A percentile compares a stretch with the other conserved stretches of the same genome.
These are phyloP conservation scores for Hansenula sp. DNA, from an alignment of 1,139 yeast genomes.

Conservation along the genomic window DNA sequence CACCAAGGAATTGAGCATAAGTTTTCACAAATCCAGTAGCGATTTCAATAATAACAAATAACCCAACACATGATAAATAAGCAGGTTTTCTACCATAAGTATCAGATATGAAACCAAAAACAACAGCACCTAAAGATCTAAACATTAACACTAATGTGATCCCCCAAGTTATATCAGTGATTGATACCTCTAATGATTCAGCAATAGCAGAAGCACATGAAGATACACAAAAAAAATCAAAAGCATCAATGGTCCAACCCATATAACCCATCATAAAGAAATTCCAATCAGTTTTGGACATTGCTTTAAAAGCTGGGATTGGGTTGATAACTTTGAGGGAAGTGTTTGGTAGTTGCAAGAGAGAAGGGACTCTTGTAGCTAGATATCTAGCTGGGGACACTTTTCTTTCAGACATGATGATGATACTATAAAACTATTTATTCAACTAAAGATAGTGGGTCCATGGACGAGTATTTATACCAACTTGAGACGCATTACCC, in stretches of 20 bases:
- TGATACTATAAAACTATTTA: too few species aligned
- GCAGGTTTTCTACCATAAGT: conserved; percentile 50
- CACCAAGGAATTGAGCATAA: conserved; percentile 43
- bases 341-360: conserved; percentile 20
- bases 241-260: conserved; percentile 49
- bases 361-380: conserved; percentile 22
- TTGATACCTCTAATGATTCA: conserved; percentile 31
- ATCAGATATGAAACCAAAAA: conserved; percentile 48
- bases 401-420: not conserved
- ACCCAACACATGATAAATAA: conserved; percentile 34
- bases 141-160: conserved; percentile 53
- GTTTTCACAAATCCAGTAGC: conserved; percentile 50
- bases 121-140: conserved; percentile 51
- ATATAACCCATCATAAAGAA: conserved; percentile 40
- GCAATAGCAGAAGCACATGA: conserved; percentile 42
- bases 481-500: too few species aligned
- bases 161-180: conserved; percentile 50
- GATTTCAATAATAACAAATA: conserved; percentile 42
- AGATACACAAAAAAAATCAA: conserved; percentile 50
- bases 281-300: conserved; percentile 36
- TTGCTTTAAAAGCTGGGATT: conserved; percentile 28
- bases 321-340: conserved; percentile 26
- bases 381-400: conserved; percentile 12
- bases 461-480: too few species aligned
- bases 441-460: too few species aligned